phyloP scores from a whole-genome alignment of 208 protist species.

The Leishmania amazonensis region DNA sequence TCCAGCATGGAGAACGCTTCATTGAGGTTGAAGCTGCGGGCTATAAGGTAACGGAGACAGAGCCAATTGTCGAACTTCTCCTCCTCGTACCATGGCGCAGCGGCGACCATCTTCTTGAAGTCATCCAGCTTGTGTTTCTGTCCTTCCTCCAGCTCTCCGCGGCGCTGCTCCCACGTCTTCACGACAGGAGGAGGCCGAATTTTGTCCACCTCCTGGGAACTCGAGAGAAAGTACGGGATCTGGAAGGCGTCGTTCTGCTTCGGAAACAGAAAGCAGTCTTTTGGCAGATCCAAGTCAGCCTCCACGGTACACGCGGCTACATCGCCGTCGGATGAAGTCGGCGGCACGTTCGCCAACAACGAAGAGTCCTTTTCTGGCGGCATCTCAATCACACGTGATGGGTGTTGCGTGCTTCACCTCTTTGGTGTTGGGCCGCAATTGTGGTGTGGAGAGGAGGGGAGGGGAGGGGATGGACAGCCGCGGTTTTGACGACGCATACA shows the following conservation, averaged over 20 bases:
- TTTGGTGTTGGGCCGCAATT: background rate
- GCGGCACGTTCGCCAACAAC: background rate
- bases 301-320: conserved; percentile 10
- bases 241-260: conserved; percentile 80
- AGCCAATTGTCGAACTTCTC: conserved; percentile 63
- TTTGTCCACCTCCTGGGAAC: conserved; percentile 50
- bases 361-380: background rate
- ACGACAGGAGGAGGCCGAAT: conserved; percentile 76
- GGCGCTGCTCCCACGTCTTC: conserved; percentile 75
- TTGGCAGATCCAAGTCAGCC: conserved; percentile 38
- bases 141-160: conserved; percentile 48
- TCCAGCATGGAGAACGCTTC: conserved; percentile 77
- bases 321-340: background rate
- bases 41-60: conserved; percentile 70
- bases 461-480: background rate
- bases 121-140: conserved; percentile 38
- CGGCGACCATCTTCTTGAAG: conserved; percentile 48
- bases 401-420: background rate
- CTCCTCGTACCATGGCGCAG: conserved; percentile 60
- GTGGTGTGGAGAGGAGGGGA: background rate
- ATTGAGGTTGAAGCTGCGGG: conserved; percentile 64
- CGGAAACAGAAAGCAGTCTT: conserved; percentile 69
- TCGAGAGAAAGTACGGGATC: conserved; percentile 78
- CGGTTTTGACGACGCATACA: no score
- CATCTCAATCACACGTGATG: background rate